Base-by-base conservation (phyloP, 148 eudicot species). In the Vaccinium vitisidaea region DNA sequence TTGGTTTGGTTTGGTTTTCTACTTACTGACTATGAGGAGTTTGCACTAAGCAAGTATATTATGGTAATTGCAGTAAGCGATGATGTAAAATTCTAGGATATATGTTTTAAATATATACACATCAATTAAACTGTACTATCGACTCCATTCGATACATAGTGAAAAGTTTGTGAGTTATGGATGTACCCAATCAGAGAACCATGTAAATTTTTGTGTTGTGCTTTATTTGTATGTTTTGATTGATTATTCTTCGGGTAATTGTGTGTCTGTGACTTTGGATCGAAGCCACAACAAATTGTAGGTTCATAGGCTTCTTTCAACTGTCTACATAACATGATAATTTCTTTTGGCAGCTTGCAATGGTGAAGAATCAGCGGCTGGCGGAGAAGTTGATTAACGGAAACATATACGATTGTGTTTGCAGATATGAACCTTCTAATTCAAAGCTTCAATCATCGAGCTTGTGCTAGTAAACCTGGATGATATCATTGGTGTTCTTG, bases 351-450 rank as follows among this genome's bases (percentile, higher is more conserved):
- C 95, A 97, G 99, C 94, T 97, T 80, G 99, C 98, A 5, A 97
- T 97, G 99, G 98, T 97, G 93, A 97, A 97, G 92, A 97, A 97
- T 87, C 99, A 97, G 88, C 91, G 99, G 67, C 83, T 97, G 86
- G 99, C 99, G 4, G 98, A 93, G 86, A 97, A 97, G 86, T 89
- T 97, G 87, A 90, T 97, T 59, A 84, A 93, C 21, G 99, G 99
- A 10, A 94, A 91, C 77, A 94, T 97, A 84, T 97, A 97, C 50
- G 96, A 97, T 52, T 97, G 99, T 30, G 98, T 95, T 53, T 97
- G 99, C 91, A 92, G 96, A 90, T 97, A 90, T 67, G 98, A 97
- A 84, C 91, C 99, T 19, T 88, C 94, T 52, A 74, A 77, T 11
- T 83, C 82, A 86, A 7, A 48, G 32, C 67, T 18, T 18, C 27